Evolutionary conservation across 257 asterid genomes (phyloP), one percentile per base, ranked within the genome.

Genomic region (Petunia secreta): DNA sequence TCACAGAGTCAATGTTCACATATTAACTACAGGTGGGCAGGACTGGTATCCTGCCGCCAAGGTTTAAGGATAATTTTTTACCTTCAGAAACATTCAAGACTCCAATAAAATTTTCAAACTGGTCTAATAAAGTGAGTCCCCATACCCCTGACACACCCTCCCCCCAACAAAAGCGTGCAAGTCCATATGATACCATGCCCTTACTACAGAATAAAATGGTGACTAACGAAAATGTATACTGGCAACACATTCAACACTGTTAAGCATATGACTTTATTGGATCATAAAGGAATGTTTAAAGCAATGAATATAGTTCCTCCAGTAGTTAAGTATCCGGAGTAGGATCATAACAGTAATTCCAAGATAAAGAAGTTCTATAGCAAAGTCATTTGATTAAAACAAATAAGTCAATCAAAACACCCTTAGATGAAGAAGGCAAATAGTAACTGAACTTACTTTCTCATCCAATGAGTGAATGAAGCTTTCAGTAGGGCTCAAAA

Each of bases 381-480:
- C 62, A 34, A 71, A 48, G 50, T 48, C 54, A 34, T 71, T 25
- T 48, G 0, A 48, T 11, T 11, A 71, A 44, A 71, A 48, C 34
- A 48, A 48, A 34, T 44, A 34, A 71, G 77, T 48, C 58, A 48
- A 48, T 48, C 54, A 40, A 73, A 80, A 73, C 75, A 37, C 77
- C 44, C 13, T 71, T 71, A 25, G 58, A 80, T 52, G 25, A 39
- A 60, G 36, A 54, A n/a, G n/a, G n/a, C 44, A 2, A 60, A 13
- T 34, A 36, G 48, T 25, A 64, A 79, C 16, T 53, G 68, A 34
- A 84, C 85, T 85, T 83, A 91, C 98, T 75, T 94, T 94, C 85
- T 92, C 98, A 85, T 92, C 98, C 86, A 92, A 85, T 46, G 92
- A 36, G 81, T 92, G 98, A 83, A 94, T 83, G 87, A 92, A 94